Base-by-base conservation (phyloP, 768 basidiomycete species). In the Coprinellus micaceus region DNA sequence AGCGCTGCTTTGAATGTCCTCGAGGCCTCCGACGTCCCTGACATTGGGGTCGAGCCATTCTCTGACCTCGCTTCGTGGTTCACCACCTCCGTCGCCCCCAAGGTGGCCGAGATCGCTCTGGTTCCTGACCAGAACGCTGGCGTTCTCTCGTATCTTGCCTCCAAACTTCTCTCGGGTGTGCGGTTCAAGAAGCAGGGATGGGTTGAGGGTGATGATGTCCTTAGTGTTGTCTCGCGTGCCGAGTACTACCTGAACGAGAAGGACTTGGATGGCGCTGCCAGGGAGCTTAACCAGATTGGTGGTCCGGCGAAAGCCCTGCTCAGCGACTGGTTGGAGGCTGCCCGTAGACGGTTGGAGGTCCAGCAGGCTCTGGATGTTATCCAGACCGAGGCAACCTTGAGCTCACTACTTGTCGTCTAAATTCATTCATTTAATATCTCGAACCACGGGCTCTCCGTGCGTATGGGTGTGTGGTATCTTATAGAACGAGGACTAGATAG, bases 31-130 rank as follows among this genome's bases (percentile, higher is more conserved):
- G 90, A 86, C 39, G 81, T 79, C n/a, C 89, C 88, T 15, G 93
- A 86, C 70, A 79, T 85, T 53, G 89, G 83, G 46, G 84, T 98
- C 39, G 91, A 95, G 67, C 94, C 95, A 5, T 82, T 98, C 63
- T 85, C 91, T 0, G 89, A 94, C 63, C 83, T 99, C 52, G 79
- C 91, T 4, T 81, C 86, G n/a, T 98, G 95, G 92, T 98, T 98
- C 75, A 77, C 82, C 52, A 82, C 82, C 36, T 84, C 85, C 28
- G 90, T 99, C 43, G 83, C 84, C 1, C 94, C 94, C 15, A 86
- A 86, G 56, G 86, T 98, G 49, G 82, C 88, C 25, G 84, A 82
- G 52, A 94, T 97, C n/a, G 89, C 95, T 6, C 80, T 99, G 48
- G 93, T 98, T 2, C 97, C 97, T 2, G 91, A 96, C 63, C 78